phyloP scores from a whole-genome alignment of 106 monocot species.

The Dendrobium nobile region DNA sequence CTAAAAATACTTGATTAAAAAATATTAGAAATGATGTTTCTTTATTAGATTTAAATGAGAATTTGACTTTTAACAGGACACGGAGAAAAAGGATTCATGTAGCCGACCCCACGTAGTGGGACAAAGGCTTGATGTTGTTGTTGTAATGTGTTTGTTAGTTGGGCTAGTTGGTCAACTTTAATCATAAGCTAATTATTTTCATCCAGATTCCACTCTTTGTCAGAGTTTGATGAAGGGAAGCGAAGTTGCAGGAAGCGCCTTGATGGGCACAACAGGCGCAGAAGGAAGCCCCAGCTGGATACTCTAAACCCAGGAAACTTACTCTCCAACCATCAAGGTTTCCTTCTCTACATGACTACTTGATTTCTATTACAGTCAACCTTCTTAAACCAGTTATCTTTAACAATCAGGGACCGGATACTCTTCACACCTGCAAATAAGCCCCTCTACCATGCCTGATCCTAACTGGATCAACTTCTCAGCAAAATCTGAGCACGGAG shows the following conservation, averaged over 20 bases:
- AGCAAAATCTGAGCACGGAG: not conserved
- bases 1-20: too few relatives aligned
- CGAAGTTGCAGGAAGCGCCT: constrained; percentile 57
- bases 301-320: not conserved
- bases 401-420: not conserved
- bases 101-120: too few relatives aligned
- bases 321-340: not conserved
- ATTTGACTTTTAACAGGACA: too few relatives aligned
- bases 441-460: not conserved
- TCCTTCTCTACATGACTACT: not conserved
- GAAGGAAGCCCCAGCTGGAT: constrained; percentile 27
- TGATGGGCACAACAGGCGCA: constrained; percentile 39
- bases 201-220: constrained; percentile 19
- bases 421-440: not conserved
- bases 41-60: too few relatives aligned
- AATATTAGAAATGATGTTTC: too few relatives aligned
- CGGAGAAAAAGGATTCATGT: too few relatives aligned
- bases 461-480: not conserved
- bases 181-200: not conserved
- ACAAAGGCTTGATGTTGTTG: too few relatives aligned
- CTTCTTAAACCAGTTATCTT: not conserved
- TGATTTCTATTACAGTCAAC: not conserved
- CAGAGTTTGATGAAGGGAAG: constrained; percentile 36
- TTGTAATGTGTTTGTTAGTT: too few relatives aligned
- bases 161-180: not conserved